A percentile compares a stretch with the other conserved stretches of the same genome.
phyloP scores from a whole-genome alignment of 2,329 filamentous ascomycete species.

The Colletotrichum sp. region DNA sequence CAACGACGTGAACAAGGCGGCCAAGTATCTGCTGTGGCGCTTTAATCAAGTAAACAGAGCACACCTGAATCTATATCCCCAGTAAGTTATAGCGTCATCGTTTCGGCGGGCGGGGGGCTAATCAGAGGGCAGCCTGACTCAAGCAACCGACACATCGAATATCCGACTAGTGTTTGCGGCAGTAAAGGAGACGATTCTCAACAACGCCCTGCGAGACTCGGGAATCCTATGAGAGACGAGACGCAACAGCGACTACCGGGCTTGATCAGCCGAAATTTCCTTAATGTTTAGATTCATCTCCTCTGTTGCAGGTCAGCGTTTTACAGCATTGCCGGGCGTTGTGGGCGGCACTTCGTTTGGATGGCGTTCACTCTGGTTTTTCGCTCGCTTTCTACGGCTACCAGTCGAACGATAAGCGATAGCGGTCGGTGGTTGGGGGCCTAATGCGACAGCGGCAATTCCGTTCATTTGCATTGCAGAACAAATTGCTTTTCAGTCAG shows the following conservation, averaged over 20 bases:
- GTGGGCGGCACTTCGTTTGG: constrained; percentile 22
- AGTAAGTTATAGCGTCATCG: constrained; percentile 67
- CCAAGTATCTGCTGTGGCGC: constrained; percentile 96
- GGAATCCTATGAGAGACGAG: constrained; percentile 76
- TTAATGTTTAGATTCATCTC: constrained; percentile 22
- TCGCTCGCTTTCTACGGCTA: constrained; percentile 14
- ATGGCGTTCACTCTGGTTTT: constrained; percentile 24
- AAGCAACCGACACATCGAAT: constrained; percentile 98
- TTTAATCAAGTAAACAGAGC: constrained; percentile 99
- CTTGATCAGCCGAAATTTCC: neutral
- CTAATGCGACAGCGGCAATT: neutral
- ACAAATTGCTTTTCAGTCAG: neutral
- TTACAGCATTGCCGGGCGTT: constrained; percentile 26
- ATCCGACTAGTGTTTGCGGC: constrained; percentile 97
- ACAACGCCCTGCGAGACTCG: constrained; percentile 97
- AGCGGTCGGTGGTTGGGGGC: constrained; percentile 1
- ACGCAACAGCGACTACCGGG: neutral
- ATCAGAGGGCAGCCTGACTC: constrained; percentile 73
- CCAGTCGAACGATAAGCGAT: neutral
- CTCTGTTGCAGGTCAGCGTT: constrained; percentile 24
- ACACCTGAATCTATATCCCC: constrained; percentile 94
- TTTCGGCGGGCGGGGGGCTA: constrained; percentile 1
- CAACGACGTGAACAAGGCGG: constrained; percentile 96
- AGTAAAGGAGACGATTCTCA: constrained; percentile 97
- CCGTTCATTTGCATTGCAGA: neutral